A percentile compares a stretch with the other conserved stretches of the same genome.
Evolutionary conservation across 305 asterid genomes (phyloP).

Genomic region (Nicotiana rustica): DNA sequence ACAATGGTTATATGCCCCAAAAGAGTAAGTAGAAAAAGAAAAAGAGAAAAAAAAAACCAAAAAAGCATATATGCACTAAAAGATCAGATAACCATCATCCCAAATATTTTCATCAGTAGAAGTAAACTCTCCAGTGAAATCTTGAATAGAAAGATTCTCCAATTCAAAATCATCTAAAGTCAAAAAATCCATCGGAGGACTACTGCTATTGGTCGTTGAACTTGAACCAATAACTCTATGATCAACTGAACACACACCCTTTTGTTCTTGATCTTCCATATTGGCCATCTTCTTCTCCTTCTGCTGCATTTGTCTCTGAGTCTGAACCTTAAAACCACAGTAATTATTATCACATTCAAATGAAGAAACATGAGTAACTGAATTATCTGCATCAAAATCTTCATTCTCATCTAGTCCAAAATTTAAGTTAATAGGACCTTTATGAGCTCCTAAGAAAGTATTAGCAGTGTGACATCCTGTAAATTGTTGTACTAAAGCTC

Average conservation of each 20-base stretch:
- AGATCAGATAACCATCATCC: constrained; percentile 21
- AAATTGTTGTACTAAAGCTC: constrained; percentile 66
- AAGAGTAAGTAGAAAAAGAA: background rate
- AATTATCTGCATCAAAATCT: background rate
- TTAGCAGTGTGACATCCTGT: constrained; percentile 55
- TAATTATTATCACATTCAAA: background rate
- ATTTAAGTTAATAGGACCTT: constrained; percentile 64
- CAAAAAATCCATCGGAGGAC: constrained; percentile 38
- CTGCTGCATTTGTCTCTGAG: constrained; percentile 16
- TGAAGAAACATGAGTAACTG: constrained; percentile 20
- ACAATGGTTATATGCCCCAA: background rate
- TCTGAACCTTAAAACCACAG: background rate
- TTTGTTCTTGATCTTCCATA: background rate
- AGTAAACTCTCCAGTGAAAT: constrained; percentile 36
- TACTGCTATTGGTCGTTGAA: constrained; percentile 17
- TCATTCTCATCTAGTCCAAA: constrained; percentile 40
- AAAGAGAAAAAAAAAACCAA: background rate
- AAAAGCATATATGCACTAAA: background rate
- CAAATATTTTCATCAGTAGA: constrained; percentile 19
- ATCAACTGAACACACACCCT: background rate
- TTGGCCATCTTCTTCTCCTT: background rate
- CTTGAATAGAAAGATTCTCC: constrained; percentile 39
- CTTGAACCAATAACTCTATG: background rate
- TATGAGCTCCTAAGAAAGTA: constrained; percentile 35
- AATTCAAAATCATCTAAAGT: constrained; percentile 45